Base-by-base conservation (phyloP, 2,329 filamentous ascomycete genomes). In the Verticillium klebahnii region DNA sequence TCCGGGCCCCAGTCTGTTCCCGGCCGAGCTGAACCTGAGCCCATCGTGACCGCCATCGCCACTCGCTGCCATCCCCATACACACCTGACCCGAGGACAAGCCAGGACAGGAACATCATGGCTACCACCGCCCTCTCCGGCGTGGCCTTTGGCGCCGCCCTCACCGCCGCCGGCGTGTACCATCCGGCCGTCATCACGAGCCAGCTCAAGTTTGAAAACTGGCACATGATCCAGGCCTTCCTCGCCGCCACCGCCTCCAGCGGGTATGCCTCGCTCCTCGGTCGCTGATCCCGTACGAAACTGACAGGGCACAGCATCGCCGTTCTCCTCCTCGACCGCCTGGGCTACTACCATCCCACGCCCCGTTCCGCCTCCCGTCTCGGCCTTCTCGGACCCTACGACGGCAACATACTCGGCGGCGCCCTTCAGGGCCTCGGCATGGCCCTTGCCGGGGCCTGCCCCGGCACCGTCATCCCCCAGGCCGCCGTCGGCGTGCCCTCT, bases 191-290 rank as follows among this genome's bases (percentile, higher is more conserved):
- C 56, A 87, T 91, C 66, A 72, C 85, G 61, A 74, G 78, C 9
- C 88, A 90, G 74, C 81, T 90, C 74, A 79, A 77, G 29, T 75
- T 89, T 56, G 73, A 80, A 57, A 82, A 88, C 69, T 89, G 83
- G 73, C 85, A 87, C 70, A 90, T 90, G 87, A 70, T 88, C 34
- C 82, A 89, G 72, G 80, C 81, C 11, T 90, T 90, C 67, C 73
- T 90, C 4, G 80, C 83, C 1, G 88, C 87, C 3, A 85, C 85
- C 11, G 86, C 84, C 31, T 80, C 78, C 66, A 89, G 85, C 73
- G 82, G 83, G 84, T 88, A 78, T 71, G 85, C 75, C 54, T 23
- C 11, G 11, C 45, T 52, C 11, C 39, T 15, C n/a, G 45, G 8
- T n/a, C 19, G n/a, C 45, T 25, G n/a, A n/a, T 23, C 45, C 45